Conservation (phyloP, 495 filamentous ascomycete genomes). For the Hypoxylon lienhwacheense region DNA sequence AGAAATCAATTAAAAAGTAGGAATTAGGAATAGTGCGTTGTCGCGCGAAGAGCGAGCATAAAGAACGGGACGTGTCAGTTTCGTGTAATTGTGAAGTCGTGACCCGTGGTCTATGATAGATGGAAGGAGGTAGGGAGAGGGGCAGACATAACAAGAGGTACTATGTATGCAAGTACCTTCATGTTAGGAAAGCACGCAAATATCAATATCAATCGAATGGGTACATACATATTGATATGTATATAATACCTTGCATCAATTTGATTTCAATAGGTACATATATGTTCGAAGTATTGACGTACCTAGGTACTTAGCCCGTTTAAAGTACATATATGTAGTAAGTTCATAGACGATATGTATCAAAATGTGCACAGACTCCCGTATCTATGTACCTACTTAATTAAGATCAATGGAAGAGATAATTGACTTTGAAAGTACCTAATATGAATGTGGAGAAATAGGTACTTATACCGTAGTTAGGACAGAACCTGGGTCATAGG, state of each 20-base stretch:
- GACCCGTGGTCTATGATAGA: too few relatives aligned
- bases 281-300: background rate
- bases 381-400: background rate
- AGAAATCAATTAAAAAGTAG: slow-evolving; percentile 43
- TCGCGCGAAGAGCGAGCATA: slow-evolving; percentile 25
- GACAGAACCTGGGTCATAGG: too few relatives aligned
- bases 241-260: too few relatives aligned
- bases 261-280: too few relatives aligned
- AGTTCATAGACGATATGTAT: background rate
- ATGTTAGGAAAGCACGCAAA: too few relatives aligned
- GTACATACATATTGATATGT: background rate
- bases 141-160: background rate
- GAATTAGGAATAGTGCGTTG: slow-evolving; percentile 43
- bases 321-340: background rate
- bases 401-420: too few relatives aligned
- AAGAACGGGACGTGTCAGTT: slow-evolving; percentile 41
- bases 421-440: background rate
- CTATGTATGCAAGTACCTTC: background rate
- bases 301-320: background rate
- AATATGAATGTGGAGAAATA: too few relatives aligned
- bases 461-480: too few relatives aligned
- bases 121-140: slow-evolving; percentile 11
- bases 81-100: slow-evolving; percentile 40
- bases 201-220: too few relatives aligned
- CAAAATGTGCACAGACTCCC: background rate